These are phyloP conservation scores for Coemansia sp. DNA, from an alignment of 192 early-diverging fungal genomes.

Conservation along the genomic window DNA sequence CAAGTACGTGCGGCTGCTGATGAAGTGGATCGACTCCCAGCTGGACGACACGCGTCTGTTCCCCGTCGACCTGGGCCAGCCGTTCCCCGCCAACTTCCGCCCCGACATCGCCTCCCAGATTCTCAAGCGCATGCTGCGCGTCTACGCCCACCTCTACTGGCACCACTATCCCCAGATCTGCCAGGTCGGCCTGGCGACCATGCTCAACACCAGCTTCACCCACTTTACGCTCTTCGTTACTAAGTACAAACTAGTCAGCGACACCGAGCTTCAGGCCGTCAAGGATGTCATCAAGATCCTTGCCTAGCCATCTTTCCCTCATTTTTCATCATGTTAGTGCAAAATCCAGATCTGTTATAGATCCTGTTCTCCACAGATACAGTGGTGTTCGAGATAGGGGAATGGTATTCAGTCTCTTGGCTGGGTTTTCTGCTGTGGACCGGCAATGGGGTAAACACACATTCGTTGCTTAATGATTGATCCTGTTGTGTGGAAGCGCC, in stretches of 20 bases:
- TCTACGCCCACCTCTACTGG: conserved; percentile 94
- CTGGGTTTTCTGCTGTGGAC: no score
- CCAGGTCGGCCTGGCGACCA: conserved; percentile 78
- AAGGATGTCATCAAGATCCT: conserved; percentile 55
- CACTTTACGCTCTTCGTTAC: conserved; percentile 91
- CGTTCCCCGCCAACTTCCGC: conserved; percentile 76
- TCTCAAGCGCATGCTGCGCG: conserved; percentile 84
- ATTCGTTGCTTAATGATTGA: no score
- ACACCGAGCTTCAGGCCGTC: conserved; percentile 53
- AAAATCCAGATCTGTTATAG: conserved; percentile 10
- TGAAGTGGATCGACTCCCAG: conserved; percentile 80
- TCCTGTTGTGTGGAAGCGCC: no score
- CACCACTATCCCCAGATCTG: conserved; percentile 77
- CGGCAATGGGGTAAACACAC: no score
- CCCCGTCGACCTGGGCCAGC: conserved; percentile 73
- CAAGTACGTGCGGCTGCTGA: conserved; percentile 84
- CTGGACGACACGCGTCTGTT: conserved; percentile 88
- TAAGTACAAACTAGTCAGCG: conserved; percentile 78
- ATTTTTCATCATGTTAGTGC: conserved; percentile 1
- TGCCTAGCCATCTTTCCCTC: conserved; percentile 12
- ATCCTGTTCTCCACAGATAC: not conserved
- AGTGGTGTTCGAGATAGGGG: no score
- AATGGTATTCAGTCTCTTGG: no score
- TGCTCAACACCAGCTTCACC: conserved; percentile 92
- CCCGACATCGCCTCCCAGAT: conserved; percentile 66